Evolutionary conservation across 179 eudicot species (phyloP).

Genomic region (Spinacia oleracea): DNA sequence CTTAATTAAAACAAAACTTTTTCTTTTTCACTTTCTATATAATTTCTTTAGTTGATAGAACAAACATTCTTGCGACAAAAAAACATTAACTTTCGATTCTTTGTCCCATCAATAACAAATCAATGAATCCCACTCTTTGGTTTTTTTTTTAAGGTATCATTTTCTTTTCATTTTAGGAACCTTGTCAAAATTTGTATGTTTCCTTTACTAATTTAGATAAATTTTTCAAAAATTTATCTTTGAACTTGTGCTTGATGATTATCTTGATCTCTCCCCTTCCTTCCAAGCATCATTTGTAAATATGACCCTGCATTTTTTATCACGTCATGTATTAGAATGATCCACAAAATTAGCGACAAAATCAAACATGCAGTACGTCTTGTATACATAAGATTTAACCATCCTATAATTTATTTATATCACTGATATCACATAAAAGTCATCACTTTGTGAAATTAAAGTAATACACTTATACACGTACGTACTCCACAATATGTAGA

Average conservation of each 20-base stretch:
- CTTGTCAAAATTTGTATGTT: neutral
- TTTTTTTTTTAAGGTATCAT: neutral
- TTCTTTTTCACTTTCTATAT: neutral
- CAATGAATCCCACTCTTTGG: neutral
- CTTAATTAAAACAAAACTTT: slow-evolving; percentile 13
- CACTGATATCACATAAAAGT: too few species aligned
- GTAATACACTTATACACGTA: too few species aligned
- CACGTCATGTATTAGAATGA: too few species aligned
- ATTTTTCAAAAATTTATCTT: too few species aligned
- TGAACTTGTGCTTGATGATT: neutral
- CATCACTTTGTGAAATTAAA: too few species aligned
- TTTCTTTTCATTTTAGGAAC: slow-evolving; percentile 10
- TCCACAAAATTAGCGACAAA: too few species aligned
- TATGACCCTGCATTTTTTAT: slow-evolving; percentile 13
- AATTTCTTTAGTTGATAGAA: slow-evolving; percentile 7
- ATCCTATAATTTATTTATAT: neutral
- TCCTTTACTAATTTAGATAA: too few species aligned
- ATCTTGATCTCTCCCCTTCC: neutral
- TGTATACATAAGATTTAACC: neutral
- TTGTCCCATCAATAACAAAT: slow-evolving; percentile 3
- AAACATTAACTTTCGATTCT: neutral
- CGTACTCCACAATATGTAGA: too few species aligned
- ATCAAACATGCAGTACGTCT: too few species aligned
- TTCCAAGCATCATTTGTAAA: slow-evolving; percentile 2
- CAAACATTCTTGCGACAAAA: neutral